These are phyloP conservation scores for Chaetomium cochliodes DNA, from an alignment of 495 filamentous ascomycete genomes.

Conservation along the genomic window DNA sequence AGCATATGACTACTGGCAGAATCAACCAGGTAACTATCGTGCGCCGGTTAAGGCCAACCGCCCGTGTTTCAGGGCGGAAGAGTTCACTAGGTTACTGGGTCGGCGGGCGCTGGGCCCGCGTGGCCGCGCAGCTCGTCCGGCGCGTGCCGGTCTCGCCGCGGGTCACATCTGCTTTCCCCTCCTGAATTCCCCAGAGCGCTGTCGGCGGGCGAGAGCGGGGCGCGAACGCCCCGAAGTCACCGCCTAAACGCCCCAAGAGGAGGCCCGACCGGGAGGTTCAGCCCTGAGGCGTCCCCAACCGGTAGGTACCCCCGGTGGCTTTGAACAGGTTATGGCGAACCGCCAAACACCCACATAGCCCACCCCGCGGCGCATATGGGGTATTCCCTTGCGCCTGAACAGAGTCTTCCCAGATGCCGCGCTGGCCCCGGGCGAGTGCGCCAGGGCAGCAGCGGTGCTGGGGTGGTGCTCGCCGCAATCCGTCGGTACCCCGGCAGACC, in stretches of 20 bases:
- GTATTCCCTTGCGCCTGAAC: constrained; percentile 7
- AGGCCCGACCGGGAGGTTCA: constrained; percentile 18
- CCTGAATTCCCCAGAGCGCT: constrained; percentile 27
- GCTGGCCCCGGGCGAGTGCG: neutral
- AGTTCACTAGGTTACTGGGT: constrained; percentile 27
- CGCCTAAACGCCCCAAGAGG: constrained; percentile 26
- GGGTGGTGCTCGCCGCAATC: constrained; percentile 18
- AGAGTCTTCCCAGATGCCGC: constrained; percentile 3
- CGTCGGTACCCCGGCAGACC: constrained; percentile 18
- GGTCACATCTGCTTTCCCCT: constrained; percentile 26
- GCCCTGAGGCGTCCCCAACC: constrained; percentile 36
- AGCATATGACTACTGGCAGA: constrained; percentile 71
- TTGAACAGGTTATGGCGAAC: constrained; percentile 43
- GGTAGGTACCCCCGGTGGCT: constrained; percentile 45
- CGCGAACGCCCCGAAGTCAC: constrained; percentile 6
- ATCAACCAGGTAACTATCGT: constrained; percentile 68
- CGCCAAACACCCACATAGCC: constrained; percentile 56
- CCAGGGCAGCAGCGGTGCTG: constrained; percentile 12
- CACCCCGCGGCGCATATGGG: constrained; percentile 27
- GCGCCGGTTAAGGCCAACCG: constrained; percentile 29
- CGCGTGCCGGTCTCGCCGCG: constrained; percentile 24
- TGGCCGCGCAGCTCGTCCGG: constrained; percentile 26
- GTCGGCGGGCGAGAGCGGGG: constrained; percentile 19
- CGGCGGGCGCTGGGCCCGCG: constrained; percentile 17
- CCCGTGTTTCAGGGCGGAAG: constrained; percentile 22